Conservation (phyloP, 345 rosid species). For the Sisymbrium altissimum region DNA sequence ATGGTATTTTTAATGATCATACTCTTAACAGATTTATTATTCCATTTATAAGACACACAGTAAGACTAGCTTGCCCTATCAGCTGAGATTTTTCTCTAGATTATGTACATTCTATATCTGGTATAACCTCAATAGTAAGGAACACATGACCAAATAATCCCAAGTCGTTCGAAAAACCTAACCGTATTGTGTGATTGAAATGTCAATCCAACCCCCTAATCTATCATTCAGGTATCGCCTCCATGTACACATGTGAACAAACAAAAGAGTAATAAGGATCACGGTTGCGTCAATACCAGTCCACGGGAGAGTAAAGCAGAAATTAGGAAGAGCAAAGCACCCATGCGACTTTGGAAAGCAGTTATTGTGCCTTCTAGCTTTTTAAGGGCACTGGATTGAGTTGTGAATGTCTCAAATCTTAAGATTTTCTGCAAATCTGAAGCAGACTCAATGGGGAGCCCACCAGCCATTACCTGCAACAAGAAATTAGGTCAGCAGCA, state of each 20-base stretch:
- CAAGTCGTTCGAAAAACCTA: neutral
- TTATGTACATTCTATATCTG: neutral
- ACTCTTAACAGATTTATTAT: neutral
- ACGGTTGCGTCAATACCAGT: constrained; percentile 54
- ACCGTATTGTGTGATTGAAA: neutral
- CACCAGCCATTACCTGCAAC: constrained; percentile 51
- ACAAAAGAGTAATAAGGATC: neutral
- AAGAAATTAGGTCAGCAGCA: neutral
- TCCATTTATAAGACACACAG: neutral
- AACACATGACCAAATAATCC: neutral
- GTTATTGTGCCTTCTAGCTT: constrained; percentile 62
- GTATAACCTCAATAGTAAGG: neutral
- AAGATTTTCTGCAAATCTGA: constrained; percentile 72
- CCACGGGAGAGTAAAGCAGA: constrained; percentile 95
- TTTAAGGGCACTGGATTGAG: constrained; percentile 49
- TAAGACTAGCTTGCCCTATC: neutral
- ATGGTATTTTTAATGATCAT: neutral
- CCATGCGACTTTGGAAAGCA: constrained; percentile 88
- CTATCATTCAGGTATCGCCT: neutral
- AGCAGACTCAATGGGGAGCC: constrained; percentile 72
- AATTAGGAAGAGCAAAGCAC: constrained; percentile 87
- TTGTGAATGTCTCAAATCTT: constrained; percentile 55
- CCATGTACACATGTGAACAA: neutral
- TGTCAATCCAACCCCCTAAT: neutral
- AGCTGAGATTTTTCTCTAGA: neutral